These are phyloP conservation scores for Penicillium sp. DNA, from an alignment of 2,329 filamentous ascomycete genomes.

Conservation along the genomic window DNA sequence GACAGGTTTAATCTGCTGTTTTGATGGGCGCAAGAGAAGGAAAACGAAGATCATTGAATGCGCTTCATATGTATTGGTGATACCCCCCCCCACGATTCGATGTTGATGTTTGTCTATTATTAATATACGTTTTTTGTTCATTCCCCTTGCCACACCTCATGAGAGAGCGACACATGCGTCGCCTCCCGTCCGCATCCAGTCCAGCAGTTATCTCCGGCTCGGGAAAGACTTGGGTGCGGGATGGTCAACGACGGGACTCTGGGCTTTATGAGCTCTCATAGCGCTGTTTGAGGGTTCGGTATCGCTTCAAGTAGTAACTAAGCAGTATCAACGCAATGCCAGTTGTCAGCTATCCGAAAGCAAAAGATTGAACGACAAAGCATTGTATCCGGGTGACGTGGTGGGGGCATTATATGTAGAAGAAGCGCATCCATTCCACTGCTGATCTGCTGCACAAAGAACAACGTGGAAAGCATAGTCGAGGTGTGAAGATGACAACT, in stretches of 20 bases:
- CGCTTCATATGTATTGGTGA: constrained; percentile 36
- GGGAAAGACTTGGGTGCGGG: too few species aligned
- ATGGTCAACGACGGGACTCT: neutral
- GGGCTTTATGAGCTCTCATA: constrained; percentile 52
- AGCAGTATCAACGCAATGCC: constrained; percentile 16
- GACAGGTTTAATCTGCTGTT: constrained; percentile 23
- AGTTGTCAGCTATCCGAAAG: constrained; percentile 7
- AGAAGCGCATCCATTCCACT: constrained; percentile 11
- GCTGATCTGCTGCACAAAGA: neutral
- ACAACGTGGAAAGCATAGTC: too few species aligned
- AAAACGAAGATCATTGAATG: constrained; percentile 26
- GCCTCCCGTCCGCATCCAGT: too few species aligned
- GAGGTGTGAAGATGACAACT: too few species aligned
- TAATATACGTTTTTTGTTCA: constrained; percentile 1
- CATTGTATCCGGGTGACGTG: too few species aligned
- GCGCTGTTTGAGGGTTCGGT: constrained; percentile 74
- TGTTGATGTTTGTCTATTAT: constrained; percentile 13
- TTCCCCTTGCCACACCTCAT: constrained; percentile 1
- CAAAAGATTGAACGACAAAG: too few species aligned
- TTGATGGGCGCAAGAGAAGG: constrained; percentile 22
- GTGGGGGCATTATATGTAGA: too few species aligned
- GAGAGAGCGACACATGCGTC: neutral
- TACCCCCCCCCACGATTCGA: constrained; percentile 26
- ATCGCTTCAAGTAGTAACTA: constrained; percentile 88
- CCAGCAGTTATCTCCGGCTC: too few species aligned